phyloP scores from a whole-genome alignment of 371 early-diverging fungal genomes.

The Entomophthora muscae region DNA sequence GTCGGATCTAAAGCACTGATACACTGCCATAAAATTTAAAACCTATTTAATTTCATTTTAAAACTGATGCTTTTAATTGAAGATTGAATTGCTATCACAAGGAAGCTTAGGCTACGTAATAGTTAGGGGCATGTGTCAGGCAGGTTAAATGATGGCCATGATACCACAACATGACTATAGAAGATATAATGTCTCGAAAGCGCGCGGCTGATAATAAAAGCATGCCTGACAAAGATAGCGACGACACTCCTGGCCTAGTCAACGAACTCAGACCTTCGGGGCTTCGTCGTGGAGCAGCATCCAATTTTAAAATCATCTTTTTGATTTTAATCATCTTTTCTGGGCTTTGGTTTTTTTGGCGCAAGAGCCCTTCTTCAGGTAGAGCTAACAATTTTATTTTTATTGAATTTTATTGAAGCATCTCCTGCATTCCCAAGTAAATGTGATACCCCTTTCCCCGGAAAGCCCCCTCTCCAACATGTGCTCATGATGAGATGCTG shows the following conservation, averaged over 20 bases:
- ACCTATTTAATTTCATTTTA: too few species aligned
- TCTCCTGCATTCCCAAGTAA: slow-evolving; percentile 24
- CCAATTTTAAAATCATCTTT: background rate
- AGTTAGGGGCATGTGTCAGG: too few species aligned
- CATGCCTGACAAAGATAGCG: background rate
- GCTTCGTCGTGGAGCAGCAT: background rate
- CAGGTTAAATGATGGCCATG: too few species aligned
- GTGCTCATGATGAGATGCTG: slow-evolving; percentile 85
- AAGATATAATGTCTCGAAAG: background rate
- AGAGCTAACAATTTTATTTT: too few species aligned
- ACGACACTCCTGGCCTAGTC: background rate
- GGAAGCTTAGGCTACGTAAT: too few species aligned
- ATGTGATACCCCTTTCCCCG: slow-evolving; percentile 38
- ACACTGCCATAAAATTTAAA: too few species aligned
- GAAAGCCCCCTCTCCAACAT: slow-evolving; percentile 35
- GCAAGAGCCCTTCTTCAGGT: background rate
- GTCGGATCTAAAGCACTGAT: too few species aligned
- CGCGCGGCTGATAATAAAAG: background rate
- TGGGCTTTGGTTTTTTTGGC: background rate
- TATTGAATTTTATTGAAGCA: too few species aligned
- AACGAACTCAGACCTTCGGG: background rate
- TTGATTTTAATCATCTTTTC: background rate
- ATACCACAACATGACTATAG: background rate
- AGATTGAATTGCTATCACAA: too few species aligned
- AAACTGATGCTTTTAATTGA: too few species aligned